Evolutionary conservation across 768 basidiomycete genomes (phyloP), one percentile per base, ranked within the genome.

Genomic region (Fibroporia radiculosa): DNA sequence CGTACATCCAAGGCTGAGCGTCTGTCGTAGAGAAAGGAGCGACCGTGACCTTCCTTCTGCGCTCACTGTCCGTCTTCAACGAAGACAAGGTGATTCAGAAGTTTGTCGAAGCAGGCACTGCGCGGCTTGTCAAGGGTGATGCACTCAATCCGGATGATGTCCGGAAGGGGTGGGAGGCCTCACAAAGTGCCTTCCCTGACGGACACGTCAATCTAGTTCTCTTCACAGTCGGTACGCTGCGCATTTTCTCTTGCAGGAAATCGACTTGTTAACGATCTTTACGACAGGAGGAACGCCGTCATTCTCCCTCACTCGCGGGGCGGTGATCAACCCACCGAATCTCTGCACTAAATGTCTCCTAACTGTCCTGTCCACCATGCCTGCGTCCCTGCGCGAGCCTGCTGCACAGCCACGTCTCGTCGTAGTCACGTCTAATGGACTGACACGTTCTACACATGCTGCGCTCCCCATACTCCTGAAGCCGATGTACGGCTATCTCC

Each of bases 31-130:
- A 66, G 4, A 60, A 68, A 40, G 82, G 82, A 29, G 67, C 74
- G 3, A 77, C 69, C 1, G 77, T 84, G 0, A 81, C 80, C 0
- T 84, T 80, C 52, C 67, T 84, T 11, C 67, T 85, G 27, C 75
- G 84, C 24, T 68, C 64, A 14, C 62, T 71, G 0, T 49, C 62
- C 7, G 66, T 68, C 3, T 84, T 85, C 50, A 78, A 82, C 34
- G 49, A 61, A 6, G 75, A 85, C 50, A 62, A 65, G 19, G 52
- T 49, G 2, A 72, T 86, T n/a, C 74, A 83, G 51, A 47, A 50
- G 8, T 72, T 74, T 55, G 53, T 84, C 38, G 57, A 66, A 37
- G 54, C 66, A 0, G 80, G 79, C 4, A 69, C 69, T 42, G 84
- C 75, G 1, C 68, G 60, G 10, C 60, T 84, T 6, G 54, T 81